These are phyloP conservation scores for Chlorencoelia australis DNA, from an alignment of 2,329 filamentous ascomycete species.

Conservation along the genomic window DNA sequence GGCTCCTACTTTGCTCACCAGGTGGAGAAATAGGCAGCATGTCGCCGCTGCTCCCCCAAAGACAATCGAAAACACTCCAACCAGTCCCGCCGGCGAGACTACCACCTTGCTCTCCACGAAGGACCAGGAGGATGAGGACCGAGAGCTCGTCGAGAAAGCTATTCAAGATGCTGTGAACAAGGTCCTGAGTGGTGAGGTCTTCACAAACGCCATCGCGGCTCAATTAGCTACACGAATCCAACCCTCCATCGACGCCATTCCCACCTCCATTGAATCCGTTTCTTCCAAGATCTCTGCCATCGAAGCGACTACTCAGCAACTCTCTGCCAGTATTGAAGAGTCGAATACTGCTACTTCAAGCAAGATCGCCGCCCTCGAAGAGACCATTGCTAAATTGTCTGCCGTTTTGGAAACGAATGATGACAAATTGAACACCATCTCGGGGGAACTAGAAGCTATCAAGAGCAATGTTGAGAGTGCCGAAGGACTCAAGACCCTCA, in stretches of 20 bases:
- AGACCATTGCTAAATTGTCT: slow-evolving; percentile 19
- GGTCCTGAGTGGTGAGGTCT: slow-evolving; percentile 19
- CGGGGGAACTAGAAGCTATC: slow-evolving; percentile 16
- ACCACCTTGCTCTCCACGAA: not conserved
- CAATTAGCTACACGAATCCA: slow-evolving; percentile 22
- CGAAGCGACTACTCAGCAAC: slow-evolving; percentile 16
- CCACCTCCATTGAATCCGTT: slow-evolving; percentile 6
- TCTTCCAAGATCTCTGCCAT: slow-evolving; percentile 15
- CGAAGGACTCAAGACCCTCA: slow-evolving; percentile 15
- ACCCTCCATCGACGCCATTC: slow-evolving; percentile 16
- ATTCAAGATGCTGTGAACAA: slow-evolving; percentile 18
- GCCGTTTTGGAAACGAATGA: slow-evolving; percentile 18
- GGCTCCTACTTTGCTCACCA: slow-evolving; percentile 3
- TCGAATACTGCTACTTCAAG: slow-evolving; percentile 14
- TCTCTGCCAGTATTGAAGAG: slow-evolving; percentile 18
- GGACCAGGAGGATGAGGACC: slow-evolving; percentile 15
- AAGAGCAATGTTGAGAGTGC: slow-evolving; percentile 20
- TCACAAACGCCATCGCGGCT: slow-evolving; percentile 22
- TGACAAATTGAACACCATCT: slow-evolving; percentile 18
- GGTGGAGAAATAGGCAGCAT: not conserved
- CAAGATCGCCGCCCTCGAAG: slow-evolving; percentile 21
- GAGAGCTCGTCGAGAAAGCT: slow-evolving; percentile 16
- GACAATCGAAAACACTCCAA: slow-evolving; percentile 4
- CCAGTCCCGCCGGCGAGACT: not conserved
- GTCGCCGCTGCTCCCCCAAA: slow-evolving; percentile 8